These are phyloP conservation scores for Ramularia collo-cygni DNA, from an alignment of 2,329 filamentous ascomycete species.

Conservation along the genomic window DNA sequence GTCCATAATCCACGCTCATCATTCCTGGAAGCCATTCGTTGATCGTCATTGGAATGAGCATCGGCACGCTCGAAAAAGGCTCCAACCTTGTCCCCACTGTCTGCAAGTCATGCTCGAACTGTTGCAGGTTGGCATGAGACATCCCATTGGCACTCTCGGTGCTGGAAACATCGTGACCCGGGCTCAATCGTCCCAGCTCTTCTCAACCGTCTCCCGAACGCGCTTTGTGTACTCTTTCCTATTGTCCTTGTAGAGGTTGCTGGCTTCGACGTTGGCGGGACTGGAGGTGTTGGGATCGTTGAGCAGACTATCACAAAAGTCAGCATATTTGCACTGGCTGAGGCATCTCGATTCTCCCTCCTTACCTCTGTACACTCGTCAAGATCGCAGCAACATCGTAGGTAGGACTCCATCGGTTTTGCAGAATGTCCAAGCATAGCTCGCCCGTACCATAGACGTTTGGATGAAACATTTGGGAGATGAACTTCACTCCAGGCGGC, in stretches of 20 bases:
- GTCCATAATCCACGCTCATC: too few relatives aligned
- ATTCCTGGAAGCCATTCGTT: too few relatives aligned
- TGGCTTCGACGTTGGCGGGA: slow-evolving; percentile 94
- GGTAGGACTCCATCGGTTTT: slow-evolving; percentile 97
- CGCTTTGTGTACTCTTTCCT: slow-evolving; percentile 92
- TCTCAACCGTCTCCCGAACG: slow-evolving; percentile 94
- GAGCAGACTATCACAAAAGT: slow-evolving; percentile 62
- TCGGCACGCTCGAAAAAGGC: too few relatives aligned
- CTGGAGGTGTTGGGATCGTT: slow-evolving; percentile 99
- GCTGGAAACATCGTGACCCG: too few relatives aligned
- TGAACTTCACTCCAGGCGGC: slow-evolving; percentile 94
- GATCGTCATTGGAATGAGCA: too few relatives aligned
- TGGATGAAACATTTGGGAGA: slow-evolving; percentile 98
- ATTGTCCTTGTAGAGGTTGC: slow-evolving; percentile 97
- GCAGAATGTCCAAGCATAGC: slow-evolving; percentile 90
- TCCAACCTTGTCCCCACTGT: too few relatives aligned
- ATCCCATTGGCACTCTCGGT: too few relatives aligned
- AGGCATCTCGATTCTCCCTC: too few relatives aligned
- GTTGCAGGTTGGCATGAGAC: too few relatives aligned
- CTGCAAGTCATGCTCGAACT: too few relatives aligned
- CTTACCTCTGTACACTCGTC: slow-evolving; percentile 92
- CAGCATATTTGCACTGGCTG: not conserved
- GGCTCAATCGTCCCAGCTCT: slow-evolving; percentile 82
- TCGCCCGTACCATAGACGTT: slow-evolving; percentile 98
- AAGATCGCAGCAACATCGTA: slow-evolving; percentile 96